Evolutionary conservation across 371 early-diverging fungal species (phyloP).

Genomic region (Mortierella sp.): DNA sequence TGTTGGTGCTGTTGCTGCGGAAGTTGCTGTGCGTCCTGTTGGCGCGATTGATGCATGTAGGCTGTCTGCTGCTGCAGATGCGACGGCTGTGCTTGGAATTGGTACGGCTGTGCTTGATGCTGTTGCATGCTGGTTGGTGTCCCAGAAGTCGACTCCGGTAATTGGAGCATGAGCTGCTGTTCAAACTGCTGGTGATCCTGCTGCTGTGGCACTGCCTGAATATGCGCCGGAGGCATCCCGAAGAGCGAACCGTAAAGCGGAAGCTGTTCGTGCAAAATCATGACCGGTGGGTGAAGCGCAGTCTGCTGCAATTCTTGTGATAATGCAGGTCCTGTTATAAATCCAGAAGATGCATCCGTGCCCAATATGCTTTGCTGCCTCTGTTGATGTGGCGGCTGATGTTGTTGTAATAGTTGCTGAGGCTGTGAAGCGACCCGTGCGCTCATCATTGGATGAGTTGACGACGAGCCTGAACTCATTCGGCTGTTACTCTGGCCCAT

Average conservation of each 20-base stretch:
- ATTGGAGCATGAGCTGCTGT: constrained; percentile 1
- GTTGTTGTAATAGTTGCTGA: constrained; percentile 1
- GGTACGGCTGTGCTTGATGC: background rate
- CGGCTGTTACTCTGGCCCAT: background rate
- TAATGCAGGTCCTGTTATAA: background rate
- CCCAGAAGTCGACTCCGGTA: background rate
- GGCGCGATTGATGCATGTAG: background rate
- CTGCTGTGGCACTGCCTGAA: constrained; percentile 12
- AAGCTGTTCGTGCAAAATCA: background rate
- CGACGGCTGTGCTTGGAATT: constrained; percentile 3
- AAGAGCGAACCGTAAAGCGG: background rate
- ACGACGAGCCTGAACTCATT: background rate
- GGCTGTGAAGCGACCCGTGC: constrained; percentile 1
- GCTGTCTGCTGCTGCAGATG: background rate
- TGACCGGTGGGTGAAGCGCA: background rate
- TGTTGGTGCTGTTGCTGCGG: background rate
- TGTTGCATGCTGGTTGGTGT: background rate
- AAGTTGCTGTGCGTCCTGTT: background rate
- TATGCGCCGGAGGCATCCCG: constrained; percentile 6
- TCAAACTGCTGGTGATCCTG: constrained; percentile 2
- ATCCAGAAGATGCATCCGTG: background rate
- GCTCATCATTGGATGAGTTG: background rate
- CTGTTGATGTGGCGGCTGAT: background rate
- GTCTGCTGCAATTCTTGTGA: background rate
- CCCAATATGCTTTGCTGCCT: background rate